Evolutionary conservation across 2,329 filamentous ascomycete genomes (phyloP).

Genomic region (Fusarium stilboides): DNA sequence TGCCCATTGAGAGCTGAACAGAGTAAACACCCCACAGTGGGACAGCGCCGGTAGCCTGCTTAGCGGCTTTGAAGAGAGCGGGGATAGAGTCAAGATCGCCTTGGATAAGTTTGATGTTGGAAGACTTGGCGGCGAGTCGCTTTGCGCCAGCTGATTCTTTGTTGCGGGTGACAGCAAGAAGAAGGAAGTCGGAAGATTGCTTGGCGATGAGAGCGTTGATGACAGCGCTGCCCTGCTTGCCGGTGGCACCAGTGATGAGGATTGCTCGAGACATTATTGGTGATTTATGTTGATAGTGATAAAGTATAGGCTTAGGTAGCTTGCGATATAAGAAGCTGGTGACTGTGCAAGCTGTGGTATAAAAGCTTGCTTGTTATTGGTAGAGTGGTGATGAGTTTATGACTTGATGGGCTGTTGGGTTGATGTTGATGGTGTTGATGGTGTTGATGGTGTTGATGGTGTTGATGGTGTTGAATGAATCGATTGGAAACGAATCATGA

Average conservation of each 20-base stretch:
- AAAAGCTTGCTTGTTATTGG: not conserved
- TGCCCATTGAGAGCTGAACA: conserved; percentile 37
- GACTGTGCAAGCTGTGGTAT: no score
- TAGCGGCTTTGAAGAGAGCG: conserved; percentile 28
- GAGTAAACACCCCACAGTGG: conserved; percentile 37
- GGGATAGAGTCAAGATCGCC: conserved; percentile 25
- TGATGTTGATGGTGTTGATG: no score
- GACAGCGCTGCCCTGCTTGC: conserved; percentile 34
- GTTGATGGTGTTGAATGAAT: not conserved
- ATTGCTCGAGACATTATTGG: conserved; percentile 34
- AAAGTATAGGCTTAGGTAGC: accelerated
- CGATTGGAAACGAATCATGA: not conserved
- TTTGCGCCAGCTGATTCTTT: conserved; percentile 21
- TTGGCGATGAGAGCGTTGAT: conserved; percentile 27
- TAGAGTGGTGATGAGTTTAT: not conserved
- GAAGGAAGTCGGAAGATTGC: conserved; percentile 16
- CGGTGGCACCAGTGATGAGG: conserved; percentile 35
- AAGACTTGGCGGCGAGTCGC: conserved; percentile 16
- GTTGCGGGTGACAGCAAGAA: conserved; percentile 33
- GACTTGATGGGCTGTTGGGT: no score
- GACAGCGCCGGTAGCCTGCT: conserved; percentile 23
- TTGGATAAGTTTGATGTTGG: conserved; percentile 20
- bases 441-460: not conserved
- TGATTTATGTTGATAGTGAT: no score
- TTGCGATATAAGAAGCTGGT: not conserved